A percentile compares a stretch with the other conserved stretches of the same genome.
phyloP scores from a whole-genome alignment of 305 asterid genomes.

The Galium porrigens region DNA sequence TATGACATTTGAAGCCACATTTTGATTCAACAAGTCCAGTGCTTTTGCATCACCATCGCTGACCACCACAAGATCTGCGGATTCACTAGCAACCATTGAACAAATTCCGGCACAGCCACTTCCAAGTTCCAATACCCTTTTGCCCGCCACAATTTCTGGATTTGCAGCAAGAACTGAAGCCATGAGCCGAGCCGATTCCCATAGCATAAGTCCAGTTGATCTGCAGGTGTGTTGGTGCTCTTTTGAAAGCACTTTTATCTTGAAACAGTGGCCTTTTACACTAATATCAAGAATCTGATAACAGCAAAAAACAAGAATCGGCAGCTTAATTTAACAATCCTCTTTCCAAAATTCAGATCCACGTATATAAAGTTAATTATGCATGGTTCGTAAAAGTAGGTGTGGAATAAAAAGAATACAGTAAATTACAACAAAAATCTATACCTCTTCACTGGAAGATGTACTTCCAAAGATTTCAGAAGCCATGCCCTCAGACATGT shows the following conservation, averaged over 20 bases:
- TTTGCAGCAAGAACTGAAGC: constrained; percentile 62
- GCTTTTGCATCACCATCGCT: constrained; percentile 76
- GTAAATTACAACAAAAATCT: constrained; percentile 7
- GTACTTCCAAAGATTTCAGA: constrained; percentile 55
- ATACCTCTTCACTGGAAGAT: constrained; percentile 61
- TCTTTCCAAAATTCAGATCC: not conserved
- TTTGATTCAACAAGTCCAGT: constrained; percentile 42
- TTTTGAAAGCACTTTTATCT: constrained; percentile 56
- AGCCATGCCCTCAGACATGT: constrained; percentile 66
- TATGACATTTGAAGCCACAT: constrained; percentile 44
- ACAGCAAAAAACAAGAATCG: not conserved
- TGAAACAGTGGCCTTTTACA: constrained; percentile 37
- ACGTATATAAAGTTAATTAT: not conserved
- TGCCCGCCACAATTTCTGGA: constrained; percentile 40
- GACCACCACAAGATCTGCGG: constrained; percentile 62
- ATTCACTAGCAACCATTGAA: constrained; percentile 62
- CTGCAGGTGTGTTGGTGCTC: constrained; percentile 91
- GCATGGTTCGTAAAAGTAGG: not conserved
- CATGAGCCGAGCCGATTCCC: constrained; percentile 92
- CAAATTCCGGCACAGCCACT: constrained; percentile 74
- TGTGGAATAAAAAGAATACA: not conserved
- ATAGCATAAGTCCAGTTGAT: constrained; percentile 87
- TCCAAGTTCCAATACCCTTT: constrained; percentile 71
- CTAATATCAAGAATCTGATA: constrained; percentile 39
- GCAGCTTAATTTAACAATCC: constrained; percentile 2